Conservation (phyloP, 208 protist species). For the Angomonas ambiguus region DNA sequence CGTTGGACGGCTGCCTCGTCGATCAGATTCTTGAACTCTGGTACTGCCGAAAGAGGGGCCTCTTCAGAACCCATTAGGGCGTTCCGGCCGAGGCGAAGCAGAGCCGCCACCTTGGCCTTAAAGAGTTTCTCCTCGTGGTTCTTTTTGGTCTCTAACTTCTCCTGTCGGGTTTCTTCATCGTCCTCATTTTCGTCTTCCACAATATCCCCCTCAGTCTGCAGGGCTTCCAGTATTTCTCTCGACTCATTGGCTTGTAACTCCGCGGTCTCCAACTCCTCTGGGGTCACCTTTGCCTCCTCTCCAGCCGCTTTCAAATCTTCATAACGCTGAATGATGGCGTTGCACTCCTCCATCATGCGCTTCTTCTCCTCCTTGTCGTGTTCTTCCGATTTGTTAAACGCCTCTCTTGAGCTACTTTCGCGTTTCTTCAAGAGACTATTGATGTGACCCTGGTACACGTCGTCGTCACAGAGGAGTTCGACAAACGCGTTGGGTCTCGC, state of each 20-base stretch:
- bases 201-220: conserved; percentile 20
- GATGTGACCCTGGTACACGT: conserved; percentile 33
- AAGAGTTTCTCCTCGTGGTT: neutral
- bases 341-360: conserved; percentile 26
- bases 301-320: conserved; percentile 25
- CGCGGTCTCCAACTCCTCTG: conserved; percentile 37
- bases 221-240: conserved; percentile 30
- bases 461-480: conserved; percentile 38
- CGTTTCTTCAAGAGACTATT: neutral
- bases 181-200: neutral
- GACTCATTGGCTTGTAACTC: conserved; percentile 28
- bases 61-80: neutral
- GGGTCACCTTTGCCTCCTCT: conserved; percentile 16
- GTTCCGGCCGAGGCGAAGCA: neutral
- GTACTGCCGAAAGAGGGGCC: conserved; percentile 8
- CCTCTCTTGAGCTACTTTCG: conserved; percentile 3
- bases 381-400: conserved; percentile 9
- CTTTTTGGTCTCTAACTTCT: neutral
- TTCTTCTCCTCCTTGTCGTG: conserved; percentile 23
- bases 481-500: conserved; percentile 51
- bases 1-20: conserved; percentile 17
- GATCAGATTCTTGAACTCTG: conserved; percentile 22
- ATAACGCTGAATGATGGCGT: conserved; percentile 24
- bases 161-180: conserved; percentile 7
- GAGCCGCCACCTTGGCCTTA: neutral